Base-by-base conservation (phyloP, 768 basidiomycete genomes). In the Macrolepiota albuminosa region DNA sequence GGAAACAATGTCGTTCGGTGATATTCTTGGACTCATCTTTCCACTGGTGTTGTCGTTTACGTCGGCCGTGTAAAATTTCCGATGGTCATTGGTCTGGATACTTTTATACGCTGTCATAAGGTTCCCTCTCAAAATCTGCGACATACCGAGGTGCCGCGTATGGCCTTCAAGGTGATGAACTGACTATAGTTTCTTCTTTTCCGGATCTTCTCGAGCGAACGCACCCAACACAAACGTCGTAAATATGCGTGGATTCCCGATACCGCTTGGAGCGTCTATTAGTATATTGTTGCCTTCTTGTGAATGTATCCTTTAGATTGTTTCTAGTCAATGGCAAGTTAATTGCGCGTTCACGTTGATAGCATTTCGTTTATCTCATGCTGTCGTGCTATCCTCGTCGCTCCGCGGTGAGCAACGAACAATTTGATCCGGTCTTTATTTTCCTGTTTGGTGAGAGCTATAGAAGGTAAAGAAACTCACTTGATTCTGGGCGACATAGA, bases 21-120 rank as follows among this genome's bases (percentile, higher is more conserved):
- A 67, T 73, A 72, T 70, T 71, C 76, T 76, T 78, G 81, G 79
- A 78, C 77, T 77, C 78, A 71, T 63, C 65, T 69, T 63, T 64
- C 60, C 63, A 71, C 72, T 75, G 79, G 78, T 79, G 75, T 80
- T 81, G 69, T 76, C 75, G 73, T 79, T 76, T 82, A 81, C 71
- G 77, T 76, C 78, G 78, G 74, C 78, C 78, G 77, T 83, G 78
- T 80, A 81, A 75, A 61, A 51, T 67, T 61, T 77, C 69, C 69
- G 71, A 70, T 73, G 70, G 69, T 75, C 77, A 72, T 74, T 79
- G 71, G 71, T 74, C 77, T 74, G 72, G 71, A 72, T 73, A 72
- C 71, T 68, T 68, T 68, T 71, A 68, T 64, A 63, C 70, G 70
- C 68, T 68, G 57, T 68, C 64, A 64, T 75, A 65, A 72, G 71